A percentile compares a stretch with the other conserved stretches of the same genome.
phyloP scores from a whole-genome alignment of 768 basidiomycete genomes.

The Tremella mesenterica region DNA sequence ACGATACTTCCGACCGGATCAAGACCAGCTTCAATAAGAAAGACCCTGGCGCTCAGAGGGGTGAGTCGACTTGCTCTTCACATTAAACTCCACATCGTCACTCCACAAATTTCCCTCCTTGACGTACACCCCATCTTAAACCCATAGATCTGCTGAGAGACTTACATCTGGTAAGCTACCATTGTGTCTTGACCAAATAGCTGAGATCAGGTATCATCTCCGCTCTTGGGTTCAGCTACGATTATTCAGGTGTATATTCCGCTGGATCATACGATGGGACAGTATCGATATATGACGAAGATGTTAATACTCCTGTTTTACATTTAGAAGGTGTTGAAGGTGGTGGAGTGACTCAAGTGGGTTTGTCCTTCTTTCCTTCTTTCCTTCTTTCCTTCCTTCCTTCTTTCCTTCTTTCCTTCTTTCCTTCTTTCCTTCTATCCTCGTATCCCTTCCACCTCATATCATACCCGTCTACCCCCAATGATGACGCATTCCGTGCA shows the following conservation, averaged over 20 bases:
- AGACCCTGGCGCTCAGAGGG: slow-evolving; percentile 78
- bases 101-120: too few relatives aligned
- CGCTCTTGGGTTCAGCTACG: slow-evolving; percentile 65
- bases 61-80: slow-evolving; percentile 44
- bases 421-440: background rate
- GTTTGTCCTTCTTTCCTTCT: slow-evolving; percentile 40
- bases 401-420: background rate
- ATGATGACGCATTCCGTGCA: too few relatives aligned
- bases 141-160: too few relatives aligned
- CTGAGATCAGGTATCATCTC: slow-evolving; percentile 66
- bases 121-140: too few relatives aligned
- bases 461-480: too few relatives aligned
- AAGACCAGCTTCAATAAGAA: slow-evolving; percentile 65
- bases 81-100: too few relatives aligned
- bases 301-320: slow-evolving; percentile 52
- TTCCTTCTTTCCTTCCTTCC: background rate
- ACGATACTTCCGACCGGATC: slow-evolving; percentile 54
- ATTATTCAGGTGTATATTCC: slow-evolving; percentile 59
- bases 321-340: slow-evolving; percentile 54
- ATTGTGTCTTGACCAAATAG: too few relatives aligned
- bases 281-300: slow-evolving; percentile 50
- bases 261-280: slow-evolving; percentile 60
- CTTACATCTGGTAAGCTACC: too few relatives aligned
- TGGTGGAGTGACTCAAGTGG: slow-evolving; percentile 44
- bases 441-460: slow-evolving; percentile 44